A percentile compares a stretch with the other conserved stretches of the same genome.
phyloP scores from a whole-genome alignment of 306 rosid species.

The Prosopis cineraria region DNA sequence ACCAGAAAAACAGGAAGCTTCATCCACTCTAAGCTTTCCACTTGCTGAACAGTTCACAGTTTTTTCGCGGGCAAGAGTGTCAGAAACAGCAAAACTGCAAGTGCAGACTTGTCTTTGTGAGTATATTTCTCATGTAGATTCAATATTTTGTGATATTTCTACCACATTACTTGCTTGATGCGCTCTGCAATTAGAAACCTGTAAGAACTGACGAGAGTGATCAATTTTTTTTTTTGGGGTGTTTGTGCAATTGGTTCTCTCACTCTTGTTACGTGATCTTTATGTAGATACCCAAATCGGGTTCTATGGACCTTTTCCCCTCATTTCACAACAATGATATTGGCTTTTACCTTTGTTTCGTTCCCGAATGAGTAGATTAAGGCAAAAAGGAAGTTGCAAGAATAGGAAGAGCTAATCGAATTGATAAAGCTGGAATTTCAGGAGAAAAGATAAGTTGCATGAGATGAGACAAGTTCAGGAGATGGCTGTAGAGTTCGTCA shows the following conservation, averaged over 20 bases:
- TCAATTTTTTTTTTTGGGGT: background rate
- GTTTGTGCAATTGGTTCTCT: background rate
- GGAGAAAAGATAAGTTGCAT: background rate
- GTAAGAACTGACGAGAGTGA: background rate
- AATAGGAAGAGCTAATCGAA: background rate
- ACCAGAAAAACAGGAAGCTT: background rate
- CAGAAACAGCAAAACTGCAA: background rate
- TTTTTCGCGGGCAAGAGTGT: background rate
- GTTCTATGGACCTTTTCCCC: background rate
- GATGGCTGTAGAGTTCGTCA: background rate
- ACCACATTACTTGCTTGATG: background rate
- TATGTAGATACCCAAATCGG: background rate
- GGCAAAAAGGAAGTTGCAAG: no score
- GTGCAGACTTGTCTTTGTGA: background rate
- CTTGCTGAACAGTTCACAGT: background rate
- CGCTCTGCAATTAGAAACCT: background rate
- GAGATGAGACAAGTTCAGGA: background rate
- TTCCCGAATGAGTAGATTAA: background rate
- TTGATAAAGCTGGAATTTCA: background rate
- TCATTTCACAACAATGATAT: background rate
- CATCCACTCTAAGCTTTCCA: background rate
- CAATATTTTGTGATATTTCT: background rate
- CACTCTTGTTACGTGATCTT: background rate
- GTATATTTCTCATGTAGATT: background rate
- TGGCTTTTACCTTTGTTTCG: background rate